Base-by-base conservation (phyloP, 2,329 filamentous ascomycete genomes). In the Fusarium bactridioides region DNA sequence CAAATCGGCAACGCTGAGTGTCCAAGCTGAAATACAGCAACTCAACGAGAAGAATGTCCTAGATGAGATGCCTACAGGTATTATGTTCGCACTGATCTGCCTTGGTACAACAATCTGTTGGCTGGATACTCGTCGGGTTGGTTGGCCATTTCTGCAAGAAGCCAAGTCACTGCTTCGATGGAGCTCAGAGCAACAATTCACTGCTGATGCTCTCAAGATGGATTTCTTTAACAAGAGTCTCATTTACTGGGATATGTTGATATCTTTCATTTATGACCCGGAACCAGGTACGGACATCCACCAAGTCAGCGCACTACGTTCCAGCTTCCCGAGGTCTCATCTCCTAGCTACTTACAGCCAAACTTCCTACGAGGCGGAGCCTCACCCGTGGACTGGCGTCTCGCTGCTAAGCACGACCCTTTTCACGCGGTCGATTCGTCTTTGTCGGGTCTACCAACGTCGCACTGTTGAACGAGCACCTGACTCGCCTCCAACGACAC, bases 401-500 rank as follows among this genome's bases (percentile, higher is more conserved):
- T 51, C 48, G 21, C 12, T 51, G 3, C 12, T 51, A 1, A 51
- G 48, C 48, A 8, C 31, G 1, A 21, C 4, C 12, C 31, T 35
- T 3, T 25, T 35, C 18, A 35, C 31, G n/a, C 31, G 48, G 4
- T 51, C 48, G 3, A 25, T 51, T 11, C 48, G 48, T 2, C 31
- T 51, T 11, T 51, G 31, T 7, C 18, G 48, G 12, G 1, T 11
- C 3, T 11, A 8, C 2, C 31, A 5, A 4, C 31, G 6, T 15
- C 31, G 12, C 11, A 16, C 10, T 8, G 11, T 13, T 21, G 48
- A 47, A 5, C 4, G 19, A 47, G 1, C n/a, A 6, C 3, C 0
- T 0, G 1, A 4, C 3, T 35, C 18, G 0, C 12, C 31, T 51
- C 9, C 7, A 10, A 3, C 3, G 2, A 6, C 9, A 16, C n/a